These are phyloP conservation scores for Trichoderma breve DNA, from an alignment of 2,329 filamentous ascomycete genomes.

Conservation along the genomic window DNA sequence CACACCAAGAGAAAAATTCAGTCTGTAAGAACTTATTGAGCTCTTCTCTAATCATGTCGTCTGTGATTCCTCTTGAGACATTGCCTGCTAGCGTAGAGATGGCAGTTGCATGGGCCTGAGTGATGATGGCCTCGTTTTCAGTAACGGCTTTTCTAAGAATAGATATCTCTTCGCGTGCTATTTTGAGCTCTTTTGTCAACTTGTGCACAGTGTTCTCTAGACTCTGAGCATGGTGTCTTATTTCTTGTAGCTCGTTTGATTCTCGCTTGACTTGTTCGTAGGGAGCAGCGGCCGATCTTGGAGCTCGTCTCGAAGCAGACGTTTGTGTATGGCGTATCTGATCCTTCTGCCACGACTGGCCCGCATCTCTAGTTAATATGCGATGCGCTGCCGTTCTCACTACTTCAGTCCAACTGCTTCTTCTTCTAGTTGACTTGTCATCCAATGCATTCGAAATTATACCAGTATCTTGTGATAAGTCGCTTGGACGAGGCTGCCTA, in stretches of 20 bases:
- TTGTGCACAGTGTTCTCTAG: not conserved
- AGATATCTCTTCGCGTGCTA: not conserved
- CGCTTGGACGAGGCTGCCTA: too few species aligned
- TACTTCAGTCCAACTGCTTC: too few species aligned
- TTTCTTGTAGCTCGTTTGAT: not conserved
- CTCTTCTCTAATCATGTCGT: not conserved
- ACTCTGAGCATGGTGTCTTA: accelerated
- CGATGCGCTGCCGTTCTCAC: too few species aligned
- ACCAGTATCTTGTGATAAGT: too few species aligned
- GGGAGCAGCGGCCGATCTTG: too few species aligned
- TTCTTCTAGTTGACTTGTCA: too few species aligned
- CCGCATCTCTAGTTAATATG: too few species aligned
- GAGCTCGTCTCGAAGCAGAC: too few species aligned
- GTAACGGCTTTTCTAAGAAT: not conserved
- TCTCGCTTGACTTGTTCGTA: not conserved
- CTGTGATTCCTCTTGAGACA: not conserved
- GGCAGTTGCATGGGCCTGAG: not conserved
- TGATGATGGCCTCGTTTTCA: not conserved
- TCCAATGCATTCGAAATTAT: too few species aligned
- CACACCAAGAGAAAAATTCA: not conserved
- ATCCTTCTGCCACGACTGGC: too few species aligned
- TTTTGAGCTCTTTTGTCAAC: not conserved
- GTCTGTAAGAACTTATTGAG: not conserved
- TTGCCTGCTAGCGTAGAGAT: not conserved
- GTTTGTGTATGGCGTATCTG: too few species aligned